These are phyloP conservation scores for Aspergillus vadensis DNA, from an alignment of 2,329 filamentous ascomycete species.

Conservation along the genomic window DNA sequence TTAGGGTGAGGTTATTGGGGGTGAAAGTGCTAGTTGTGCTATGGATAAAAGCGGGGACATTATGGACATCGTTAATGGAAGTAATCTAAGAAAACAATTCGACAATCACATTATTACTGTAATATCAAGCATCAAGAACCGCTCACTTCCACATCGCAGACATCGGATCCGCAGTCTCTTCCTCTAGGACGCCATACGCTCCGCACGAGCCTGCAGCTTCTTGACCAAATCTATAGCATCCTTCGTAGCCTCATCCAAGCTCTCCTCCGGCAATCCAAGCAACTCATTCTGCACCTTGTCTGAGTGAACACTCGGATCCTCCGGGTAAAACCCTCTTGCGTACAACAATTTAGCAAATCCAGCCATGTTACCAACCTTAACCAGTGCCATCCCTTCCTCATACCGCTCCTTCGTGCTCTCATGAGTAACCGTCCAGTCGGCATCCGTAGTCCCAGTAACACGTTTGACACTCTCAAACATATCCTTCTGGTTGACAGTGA, in stretches of 20 bases:
- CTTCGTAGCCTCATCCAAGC: slow-evolving; percentile 59
- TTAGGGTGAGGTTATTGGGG: no score
- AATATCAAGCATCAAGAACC: no score
- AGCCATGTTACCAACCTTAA: slow-evolving; percentile 47
- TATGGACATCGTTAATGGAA: no score
- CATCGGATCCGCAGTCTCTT: no score
- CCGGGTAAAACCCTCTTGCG: slow-evolving; percentile 54
- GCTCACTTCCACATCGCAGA: no score
- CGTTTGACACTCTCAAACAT: slow-evolving; percentile 65
- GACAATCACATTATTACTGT: no score
- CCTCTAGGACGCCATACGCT: slow-evolving; percentile 31
- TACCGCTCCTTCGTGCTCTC: slow-evolving; percentile 54
- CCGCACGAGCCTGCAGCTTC: slow-evolving; percentile 26
- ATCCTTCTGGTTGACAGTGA: slow-evolving; percentile 62
- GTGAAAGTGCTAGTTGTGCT: no score
- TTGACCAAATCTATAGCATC: slow-evolving; percentile 51
- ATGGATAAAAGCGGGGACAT: no score
- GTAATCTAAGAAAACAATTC: no score
- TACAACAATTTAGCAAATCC: slow-evolving; percentile 59
- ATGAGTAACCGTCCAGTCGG: slow-evolving; percentile 61
- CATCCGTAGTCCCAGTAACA: slow-evolving; percentile 58
- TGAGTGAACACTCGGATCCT: slow-evolving; percentile 46
- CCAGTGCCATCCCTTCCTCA: slow-evolving; percentile 47
- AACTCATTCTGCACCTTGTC: slow-evolving; percentile 53
- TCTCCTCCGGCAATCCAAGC: slow-evolving; percentile 61